A percentile compares a stretch with the other conserved stretches of the same genome.
These are phyloP conservation scores for Mycena kentingensis DNA, from an alignment of 768 basidiomycete genomes.

Conservation along the genomic window DNA sequence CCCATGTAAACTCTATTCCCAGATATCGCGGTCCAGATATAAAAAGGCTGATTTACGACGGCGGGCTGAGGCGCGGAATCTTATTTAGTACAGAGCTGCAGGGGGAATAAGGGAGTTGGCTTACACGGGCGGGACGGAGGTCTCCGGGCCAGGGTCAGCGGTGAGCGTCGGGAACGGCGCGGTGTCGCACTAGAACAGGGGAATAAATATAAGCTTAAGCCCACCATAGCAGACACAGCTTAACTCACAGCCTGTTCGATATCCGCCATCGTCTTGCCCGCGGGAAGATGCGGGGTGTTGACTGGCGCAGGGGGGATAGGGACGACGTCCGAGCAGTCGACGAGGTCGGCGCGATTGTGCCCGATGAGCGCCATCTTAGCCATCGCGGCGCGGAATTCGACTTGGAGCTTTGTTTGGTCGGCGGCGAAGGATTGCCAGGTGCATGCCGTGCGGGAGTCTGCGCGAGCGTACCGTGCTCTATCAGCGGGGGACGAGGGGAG, in stretches of 20 bases:
- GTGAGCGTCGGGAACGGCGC: conserved; percentile 31
- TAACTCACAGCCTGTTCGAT: conserved; percentile 29
- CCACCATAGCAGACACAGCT: background rate
- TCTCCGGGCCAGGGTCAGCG: conserved; percentile 22
- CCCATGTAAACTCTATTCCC: too few species aligned
- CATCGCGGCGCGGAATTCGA: conserved; percentile 35
- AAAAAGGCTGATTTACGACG: too few species aligned
- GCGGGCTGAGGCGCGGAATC: too few species aligned
- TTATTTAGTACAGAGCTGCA: too few species aligned
- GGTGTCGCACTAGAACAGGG: conserved; percentile 15
- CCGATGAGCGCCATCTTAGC: conserved; percentile 35
- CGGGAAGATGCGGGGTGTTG: conserved; percentile 27
- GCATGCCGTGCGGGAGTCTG: background rate
- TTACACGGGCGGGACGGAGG: too few species aligned
- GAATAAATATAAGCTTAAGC: background rate
- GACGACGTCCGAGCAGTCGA: conserved; percentile 31
- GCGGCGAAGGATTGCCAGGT: conserved; percentile 10
- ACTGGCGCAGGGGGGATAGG: conserved; percentile 6
- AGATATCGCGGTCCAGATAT: too few species aligned
- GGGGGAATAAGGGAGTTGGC: too few species aligned
- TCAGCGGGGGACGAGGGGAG: too few species aligned
- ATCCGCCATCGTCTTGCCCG: conserved; percentile 31
- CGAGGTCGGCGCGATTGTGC: conserved; percentile 23
- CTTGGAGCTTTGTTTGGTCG: conserved; percentile 27
- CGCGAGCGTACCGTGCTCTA: conserved; percentile 27